These are phyloP conservation scores for Venturia asperata DNA, from an alignment of 2,329 filamentous ascomycete genomes.

Conservation along the genomic window DNA sequence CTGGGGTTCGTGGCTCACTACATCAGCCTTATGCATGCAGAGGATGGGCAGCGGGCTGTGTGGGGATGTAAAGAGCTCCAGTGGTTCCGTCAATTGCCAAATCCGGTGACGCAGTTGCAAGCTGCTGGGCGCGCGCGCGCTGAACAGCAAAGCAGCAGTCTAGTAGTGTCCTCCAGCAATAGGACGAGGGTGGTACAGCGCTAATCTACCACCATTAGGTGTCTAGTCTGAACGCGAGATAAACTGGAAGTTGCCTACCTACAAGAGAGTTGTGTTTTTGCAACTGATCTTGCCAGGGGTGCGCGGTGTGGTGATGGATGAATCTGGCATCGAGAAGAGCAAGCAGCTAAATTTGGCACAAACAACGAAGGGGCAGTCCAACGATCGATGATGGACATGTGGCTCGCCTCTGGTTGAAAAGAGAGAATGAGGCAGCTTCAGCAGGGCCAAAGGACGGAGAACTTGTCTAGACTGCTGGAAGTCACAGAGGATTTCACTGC, in stretches of 20 bases:
- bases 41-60: background rate
- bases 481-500: background rate
- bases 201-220: constrained; percentile 4
- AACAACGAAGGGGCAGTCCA: background rate
- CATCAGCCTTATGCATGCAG: constrained; percentile 14
- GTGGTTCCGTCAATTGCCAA: background rate
- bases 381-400: constrained; percentile 8
- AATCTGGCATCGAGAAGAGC: constrained; percentile 1
- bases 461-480: background rate
- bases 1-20: background rate
- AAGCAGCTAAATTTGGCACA: constrained; percentile 11
- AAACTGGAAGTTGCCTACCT: background rate
- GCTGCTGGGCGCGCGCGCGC: constrained; percentile 1
- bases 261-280: background rate
- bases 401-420: background rate
- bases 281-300: background rate
- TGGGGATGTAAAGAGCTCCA: background rate
- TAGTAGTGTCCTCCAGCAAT: background rate
- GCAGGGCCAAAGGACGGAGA: background rate
- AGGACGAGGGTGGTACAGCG: background rate
- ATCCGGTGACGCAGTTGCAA: constrained; percentile 1
- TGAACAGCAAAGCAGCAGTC: constrained; percentile 5
- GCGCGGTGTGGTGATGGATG: background rate
- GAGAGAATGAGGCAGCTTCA: background rate
- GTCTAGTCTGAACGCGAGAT: background rate